A percentile compares a stretch with the other conserved stretches of the same genome.
Evolutionary conservation across 805 yeast genomes (phyloP).

Genomic region (Yarrowia keelungensis): DNA sequence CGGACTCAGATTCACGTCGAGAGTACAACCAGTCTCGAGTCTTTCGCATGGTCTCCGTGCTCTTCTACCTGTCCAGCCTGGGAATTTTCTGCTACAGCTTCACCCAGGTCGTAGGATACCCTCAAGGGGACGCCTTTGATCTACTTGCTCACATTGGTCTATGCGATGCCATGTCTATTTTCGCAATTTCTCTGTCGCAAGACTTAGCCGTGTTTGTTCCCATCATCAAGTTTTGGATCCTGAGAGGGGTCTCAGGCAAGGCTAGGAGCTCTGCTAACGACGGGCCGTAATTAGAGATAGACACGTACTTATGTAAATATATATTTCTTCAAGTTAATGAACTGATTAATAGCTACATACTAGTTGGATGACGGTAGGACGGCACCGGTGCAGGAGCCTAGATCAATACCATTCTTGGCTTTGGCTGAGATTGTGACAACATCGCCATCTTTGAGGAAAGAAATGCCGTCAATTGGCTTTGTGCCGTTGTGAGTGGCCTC

Average conservation of each 20-base stretch:
- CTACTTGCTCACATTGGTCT: conserved; percentile 41
- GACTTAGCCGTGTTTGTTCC: conserved; percentile 40
- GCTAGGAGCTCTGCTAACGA: too few relatives aligned
- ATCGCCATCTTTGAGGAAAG: conserved; percentile 19
- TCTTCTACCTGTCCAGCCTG: conserved; percentile 40
- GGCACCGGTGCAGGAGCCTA: conserved; percentile 19
- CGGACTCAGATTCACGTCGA: conserved; percentile 38
- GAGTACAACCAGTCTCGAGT: conserved; percentile 39
- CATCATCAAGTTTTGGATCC: conserved; percentile 21
- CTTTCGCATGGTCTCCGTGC: conserved; percentile 39
- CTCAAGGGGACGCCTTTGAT: conserved; percentile 40
- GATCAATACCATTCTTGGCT: conserved; percentile 5
- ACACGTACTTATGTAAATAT: background rate
- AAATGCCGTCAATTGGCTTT: conserved; percentile 4
- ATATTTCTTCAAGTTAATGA: too few relatives aligned
- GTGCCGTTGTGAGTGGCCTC: conserved; percentile 43
- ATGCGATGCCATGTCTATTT: conserved; percentile 41
- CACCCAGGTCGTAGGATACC: conserved; percentile 39
- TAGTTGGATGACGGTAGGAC: background rate
- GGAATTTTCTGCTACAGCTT: conserved; percentile 34
- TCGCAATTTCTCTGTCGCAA: conserved; percentile 40
- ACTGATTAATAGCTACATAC: background rate
- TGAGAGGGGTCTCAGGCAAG: conserved; percentile 11
- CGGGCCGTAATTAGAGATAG: too few relatives aligned
- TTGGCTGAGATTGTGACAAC: conserved; percentile 32